Base-by-base conservation (phyloP, 2,329 filamentous ascomycete species). In the Helotiales sp. region DNA sequence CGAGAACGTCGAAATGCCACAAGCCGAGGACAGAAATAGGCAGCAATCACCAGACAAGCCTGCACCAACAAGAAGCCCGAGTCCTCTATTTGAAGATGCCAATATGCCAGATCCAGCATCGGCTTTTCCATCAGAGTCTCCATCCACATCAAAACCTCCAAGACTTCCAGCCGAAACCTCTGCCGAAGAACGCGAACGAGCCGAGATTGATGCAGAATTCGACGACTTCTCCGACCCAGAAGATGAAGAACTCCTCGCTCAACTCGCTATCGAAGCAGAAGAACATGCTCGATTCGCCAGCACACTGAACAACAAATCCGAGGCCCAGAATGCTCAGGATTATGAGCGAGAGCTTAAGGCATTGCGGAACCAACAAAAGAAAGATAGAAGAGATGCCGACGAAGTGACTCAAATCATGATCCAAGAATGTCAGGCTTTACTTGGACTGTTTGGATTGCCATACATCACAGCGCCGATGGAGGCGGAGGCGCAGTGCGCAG, bases 381-480 rank as follows among this genome's bases (percentile, higher is more conserved):
- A 96, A 71, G 95, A 99, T 69, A 88, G 92, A 1, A 85, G 95
- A 68, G 95, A 99, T 71, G 93, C 96, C 0, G 96, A 99, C 68
- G 95, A 99, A 73, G 93, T 99, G 3, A 96, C 93, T 0, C 90
- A 96, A 64, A 88, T 93, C 64, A 99, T 99, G 95, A 86, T 98
- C 38, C 85, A 88, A 0, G 96, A 99, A 74, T 98, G 95, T 63
- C 95, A 99, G 71, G 88, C 95, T 46, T 82, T 99, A 0, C 83
- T 99, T 19, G 83, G 86, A 5, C 83, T 97, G 8, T 99, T 99
- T 72, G 95, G 95, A 0, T 84, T 99, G 10, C 95, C 95, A 0
- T 99, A 99, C 70, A 88, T 99, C 66, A 99, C 93, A 0, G 95
- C 95, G 0, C 96, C 96, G 0, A 98, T 98, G 95, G 95, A 99